Evolutionary conservation across 371 early-diverging fungal genomes (phyloP).

Genomic region (Choanephora cucurbitarum): DNA sequence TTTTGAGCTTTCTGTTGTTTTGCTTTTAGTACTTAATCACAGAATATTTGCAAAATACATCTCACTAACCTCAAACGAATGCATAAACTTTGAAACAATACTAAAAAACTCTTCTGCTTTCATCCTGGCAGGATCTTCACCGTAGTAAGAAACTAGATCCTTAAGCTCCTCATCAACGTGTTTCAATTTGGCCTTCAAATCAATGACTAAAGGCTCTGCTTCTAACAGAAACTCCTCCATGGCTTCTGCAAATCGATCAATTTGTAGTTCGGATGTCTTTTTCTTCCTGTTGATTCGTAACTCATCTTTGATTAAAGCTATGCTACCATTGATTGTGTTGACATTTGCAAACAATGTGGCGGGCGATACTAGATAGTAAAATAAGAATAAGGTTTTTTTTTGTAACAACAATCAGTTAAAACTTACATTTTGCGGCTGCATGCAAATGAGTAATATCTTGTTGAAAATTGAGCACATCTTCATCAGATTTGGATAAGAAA

Average conservation of each 20-base stretch:
- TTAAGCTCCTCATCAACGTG: constrained; percentile 59
- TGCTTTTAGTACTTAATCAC: no score
- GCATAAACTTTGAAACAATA: constrained; percentile 48
- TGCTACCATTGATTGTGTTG: constrained; percentile 55
- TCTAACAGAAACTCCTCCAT: constrained; percentile 60
- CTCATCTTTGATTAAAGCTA: constrained; percentile 64
- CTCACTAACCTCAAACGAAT: constrained; percentile 37
- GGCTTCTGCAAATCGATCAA: constrained; percentile 64
- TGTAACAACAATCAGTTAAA: background rate
- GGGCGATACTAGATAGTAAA: constrained; percentile 57
- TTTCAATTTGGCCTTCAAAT: constrained; percentile 37
- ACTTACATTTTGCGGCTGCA: constrained; percentile 64
- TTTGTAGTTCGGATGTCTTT: constrained; percentile 44
- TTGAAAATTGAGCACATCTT: constrained; percentile 59
- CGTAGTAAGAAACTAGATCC: constrained; percentile 70
- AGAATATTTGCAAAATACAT: no score
- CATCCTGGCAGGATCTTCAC: constrained; percentile 77
- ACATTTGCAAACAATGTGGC: constrained; percentile 63
- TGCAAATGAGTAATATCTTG: constrained; percentile 73
- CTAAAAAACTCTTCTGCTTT: constrained; percentile 89
- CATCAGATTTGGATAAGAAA: constrained; percentile 60
- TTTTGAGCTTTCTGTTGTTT: constrained; percentile 27
- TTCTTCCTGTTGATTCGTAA: constrained; percentile 31
- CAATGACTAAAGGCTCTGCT: constrained; percentile 41
- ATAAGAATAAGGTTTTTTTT: background rate